Evolutionary conservation across 2,329 filamentous ascomycete species (phyloP), one percentile per base, ranked within the genome.

Genomic region (Penicillium nordicum): DNA sequence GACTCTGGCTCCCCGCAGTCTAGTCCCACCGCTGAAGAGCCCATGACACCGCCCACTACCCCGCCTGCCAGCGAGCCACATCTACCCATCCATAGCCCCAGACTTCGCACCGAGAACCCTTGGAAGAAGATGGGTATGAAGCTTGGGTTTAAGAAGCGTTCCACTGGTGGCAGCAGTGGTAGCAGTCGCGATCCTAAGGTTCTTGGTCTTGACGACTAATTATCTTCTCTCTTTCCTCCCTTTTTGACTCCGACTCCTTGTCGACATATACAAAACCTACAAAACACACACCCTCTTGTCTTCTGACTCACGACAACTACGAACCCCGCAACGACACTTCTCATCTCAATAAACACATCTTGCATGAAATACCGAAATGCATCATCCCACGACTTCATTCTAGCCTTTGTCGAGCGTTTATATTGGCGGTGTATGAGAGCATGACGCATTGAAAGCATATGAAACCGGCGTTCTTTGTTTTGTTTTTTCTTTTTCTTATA

Each of bases 111-210:
- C 57, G 76, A 80, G 48, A 79, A 79, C 62, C 75, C 78, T 5
- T 81, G 79, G 78, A 81, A 79, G 67, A 80, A 80, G 62, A 79
- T 80, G 77, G 78, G 78, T 3, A 76, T 79, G 71, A 80, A 79
- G 64, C 66, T 81, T 51, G 74, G 74, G 14, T 76, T 75, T 57
- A 76, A 75, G 59, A 76, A 76, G 61, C 69, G 68, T 23, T 69
- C 70, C 21, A 63, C 63, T 27, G 59, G 62, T 9, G 60, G 61
- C 23, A 67, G 62, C 46, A 53, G 10, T 18, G 53, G 53, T 27
- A 51, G 57, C 16, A 57, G 57, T 34, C 62, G 64, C 10, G 64
- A 66, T 47, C 62, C 62, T 1, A 66, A 59, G 50, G 61, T 65
- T 25, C 36, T 66, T 42, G 61, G 59, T 44, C 43, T 66, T 14